A percentile compares a stretch with the other conserved stretches of the same genome.
These are phyloP conservation scores for Microdochium trichocladiopsis DNA, from an alignment of 2,329 filamentous ascomycete genomes.

Conservation along the genomic window DNA sequence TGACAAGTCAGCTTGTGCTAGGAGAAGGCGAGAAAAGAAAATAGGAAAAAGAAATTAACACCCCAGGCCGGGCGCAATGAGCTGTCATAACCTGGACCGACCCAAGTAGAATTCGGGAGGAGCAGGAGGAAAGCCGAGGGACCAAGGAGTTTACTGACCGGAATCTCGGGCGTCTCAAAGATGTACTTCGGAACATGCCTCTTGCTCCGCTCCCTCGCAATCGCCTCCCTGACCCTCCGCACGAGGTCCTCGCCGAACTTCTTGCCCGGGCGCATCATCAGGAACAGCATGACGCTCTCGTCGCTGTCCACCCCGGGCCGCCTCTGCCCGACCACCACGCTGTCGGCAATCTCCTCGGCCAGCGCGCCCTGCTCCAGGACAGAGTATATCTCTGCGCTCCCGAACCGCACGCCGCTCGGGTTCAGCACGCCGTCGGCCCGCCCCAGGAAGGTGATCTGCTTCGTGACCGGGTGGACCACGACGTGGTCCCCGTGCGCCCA, in stretches of 20 bases:
- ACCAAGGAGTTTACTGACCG: slow-evolving; percentile 47
- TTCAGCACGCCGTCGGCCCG: slow-evolving; percentile 76
- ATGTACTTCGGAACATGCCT: slow-evolving; percentile 73
- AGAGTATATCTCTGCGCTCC: slow-evolving; percentile 72
- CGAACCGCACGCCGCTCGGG: slow-evolving; percentile 71
- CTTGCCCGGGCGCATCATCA: slow-evolving; percentile 49
- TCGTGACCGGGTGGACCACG: slow-evolving; percentile 59
- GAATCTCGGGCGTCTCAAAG: slow-evolving; percentile 76
- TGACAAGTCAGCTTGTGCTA: slow-evolving; percentile 7
- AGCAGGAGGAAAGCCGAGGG: too few relatives aligned
- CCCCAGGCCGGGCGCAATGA: too few relatives aligned
- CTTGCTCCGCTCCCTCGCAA: slow-evolving; percentile 59
- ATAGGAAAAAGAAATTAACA: too few relatives aligned
- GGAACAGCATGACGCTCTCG: slow-evolving; percentile 47
- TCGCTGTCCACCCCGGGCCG: slow-evolving; percentile 44
- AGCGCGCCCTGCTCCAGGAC: slow-evolving; percentile 61
- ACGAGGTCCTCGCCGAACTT: slow-evolving; percentile 49
- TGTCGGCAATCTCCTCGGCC: slow-evolving; percentile 55
- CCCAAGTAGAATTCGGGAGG: too few relatives aligned
- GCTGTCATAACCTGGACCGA: too few relatives aligned
- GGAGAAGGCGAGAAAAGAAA: background rate
- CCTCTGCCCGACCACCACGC: slow-evolving; percentile 74
- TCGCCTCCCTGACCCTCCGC: slow-evolving; percentile 52
- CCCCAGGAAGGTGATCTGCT: slow-evolving; percentile 59
- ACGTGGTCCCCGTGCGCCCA: slow-evolving; percentile 85